phyloP scores from a whole-genome alignment of 78 protist species.

The Dictyostelium firmibasis region DNA sequence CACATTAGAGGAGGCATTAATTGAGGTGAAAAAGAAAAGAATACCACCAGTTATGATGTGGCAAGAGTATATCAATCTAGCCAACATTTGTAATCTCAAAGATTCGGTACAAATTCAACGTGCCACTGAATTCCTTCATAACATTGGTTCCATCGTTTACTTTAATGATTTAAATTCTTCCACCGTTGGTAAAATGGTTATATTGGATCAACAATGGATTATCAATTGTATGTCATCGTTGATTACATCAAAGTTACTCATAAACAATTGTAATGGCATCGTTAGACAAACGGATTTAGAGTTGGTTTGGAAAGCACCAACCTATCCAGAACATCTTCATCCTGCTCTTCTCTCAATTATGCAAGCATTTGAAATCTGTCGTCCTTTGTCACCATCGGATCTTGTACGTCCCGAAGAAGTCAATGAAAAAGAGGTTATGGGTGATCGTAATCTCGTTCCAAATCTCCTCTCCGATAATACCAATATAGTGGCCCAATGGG shows the following conservation, averaged over 20 bases:
- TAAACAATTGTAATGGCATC: constrained; percentile 22
- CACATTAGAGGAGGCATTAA: constrained; percentile 65
- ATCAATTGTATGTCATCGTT: constrained; percentile 71
- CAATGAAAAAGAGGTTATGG: constrained; percentile 16
- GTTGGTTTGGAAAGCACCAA: constrained; percentile 77
- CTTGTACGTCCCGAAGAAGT: constrained; percentile 8
- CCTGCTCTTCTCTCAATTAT: constrained; percentile 52
- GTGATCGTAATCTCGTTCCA: constrained; percentile 36
- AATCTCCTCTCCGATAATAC: constrained; percentile 8
- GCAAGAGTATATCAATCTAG: constrained; percentile 68
- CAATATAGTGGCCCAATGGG: constrained; percentile 38
- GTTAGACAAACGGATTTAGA: constrained; percentile 28
- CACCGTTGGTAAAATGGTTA: constrained; percentile 67
- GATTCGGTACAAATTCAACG: constrained; percentile 75
- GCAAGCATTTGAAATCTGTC: constrained; percentile 81
- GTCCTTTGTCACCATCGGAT: constrained; percentile 16
- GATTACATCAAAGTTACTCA: neutral
- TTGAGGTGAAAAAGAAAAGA: constrained; percentile 67
- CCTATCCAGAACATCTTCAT: constrained; percentile 71
- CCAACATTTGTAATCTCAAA: constrained; percentile 53
- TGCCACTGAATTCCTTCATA: constrained; percentile 77
- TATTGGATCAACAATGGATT: constrained; percentile 80
- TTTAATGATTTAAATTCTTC: constrained; percentile 63
- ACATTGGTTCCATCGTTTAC: constrained; percentile 66
- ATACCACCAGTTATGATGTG: constrained; percentile 80